Conservation (phyloP, 345 rosid genomes). For the Eucalyptus urophylla region DNA sequence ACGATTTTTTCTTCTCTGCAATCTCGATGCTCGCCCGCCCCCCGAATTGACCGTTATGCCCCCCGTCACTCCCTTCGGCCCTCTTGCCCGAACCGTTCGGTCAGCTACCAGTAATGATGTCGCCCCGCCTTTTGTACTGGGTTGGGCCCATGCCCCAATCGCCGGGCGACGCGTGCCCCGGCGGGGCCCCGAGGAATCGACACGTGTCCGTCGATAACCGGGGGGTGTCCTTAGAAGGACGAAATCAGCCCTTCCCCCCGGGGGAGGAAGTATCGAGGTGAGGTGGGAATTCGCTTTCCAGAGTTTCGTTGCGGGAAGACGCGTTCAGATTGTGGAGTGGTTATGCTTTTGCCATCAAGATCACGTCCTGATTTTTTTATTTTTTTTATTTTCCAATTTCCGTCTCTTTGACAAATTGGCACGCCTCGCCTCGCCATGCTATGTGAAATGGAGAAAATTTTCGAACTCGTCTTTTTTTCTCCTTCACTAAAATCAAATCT, state of each 20-base stretch:
- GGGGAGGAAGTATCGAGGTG: not conserved
- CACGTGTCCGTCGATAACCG: not conserved
- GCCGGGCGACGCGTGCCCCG: not conserved
- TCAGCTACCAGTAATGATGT: not conserved
- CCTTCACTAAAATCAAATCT: not conserved
- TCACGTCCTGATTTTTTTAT: not conserved
- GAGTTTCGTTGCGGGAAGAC: not conserved
- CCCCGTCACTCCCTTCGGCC: not conserved
- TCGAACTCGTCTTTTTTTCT: not conserved
- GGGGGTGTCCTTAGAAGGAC: not conserved
- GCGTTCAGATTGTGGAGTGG: not conserved
- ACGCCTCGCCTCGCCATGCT: not conserved
- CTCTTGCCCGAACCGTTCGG: not conserved
- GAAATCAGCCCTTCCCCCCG: not conserved
- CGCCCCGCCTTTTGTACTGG: not conserved
- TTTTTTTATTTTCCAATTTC: too few relatives aligned
- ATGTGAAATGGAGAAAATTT: not conserved
- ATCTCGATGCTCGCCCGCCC: not conserved
- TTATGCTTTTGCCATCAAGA: not conserved
- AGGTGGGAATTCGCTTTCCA: not conserved
- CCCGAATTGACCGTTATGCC: not conserved
- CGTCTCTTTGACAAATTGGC: not conserved
- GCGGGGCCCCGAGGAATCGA: not conserved
- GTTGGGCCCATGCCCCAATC: not conserved
- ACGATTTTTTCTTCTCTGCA: not conserved